Conservation (phyloP, 176 grass and related monocot species). For the barley (Hordeum vulgare) region DNA sequence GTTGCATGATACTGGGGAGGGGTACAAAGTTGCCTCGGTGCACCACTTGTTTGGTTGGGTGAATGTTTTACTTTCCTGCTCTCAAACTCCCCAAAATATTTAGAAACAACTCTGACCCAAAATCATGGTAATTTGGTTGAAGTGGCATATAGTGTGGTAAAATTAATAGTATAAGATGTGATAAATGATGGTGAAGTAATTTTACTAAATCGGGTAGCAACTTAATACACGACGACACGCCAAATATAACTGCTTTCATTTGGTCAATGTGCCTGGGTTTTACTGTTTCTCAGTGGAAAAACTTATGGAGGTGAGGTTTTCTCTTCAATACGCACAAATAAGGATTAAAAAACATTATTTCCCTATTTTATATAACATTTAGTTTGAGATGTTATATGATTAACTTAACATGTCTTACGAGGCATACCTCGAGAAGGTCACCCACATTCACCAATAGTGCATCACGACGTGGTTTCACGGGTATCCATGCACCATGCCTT, state of each 20-base stretch:
- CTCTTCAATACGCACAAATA: background rate
- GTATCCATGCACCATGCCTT: constrained; percentile 24
- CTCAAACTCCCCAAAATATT: background rate
- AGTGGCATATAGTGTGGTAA: background rate
- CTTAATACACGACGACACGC: background rate
- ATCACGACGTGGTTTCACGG: constrained; percentile 13
- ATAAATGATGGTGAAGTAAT: background rate
- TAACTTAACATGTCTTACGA: background rate
- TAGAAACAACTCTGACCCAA: background rate
- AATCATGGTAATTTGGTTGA: background rate
- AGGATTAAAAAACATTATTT: background rate
- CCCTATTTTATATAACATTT: background rate
- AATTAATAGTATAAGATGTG: background rate
- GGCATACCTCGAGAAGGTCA: constrained; percentile 43
- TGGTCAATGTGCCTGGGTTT: background rate
- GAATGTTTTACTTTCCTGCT: background rate
- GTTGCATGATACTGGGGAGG: background rate
- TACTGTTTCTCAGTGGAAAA: background rate
- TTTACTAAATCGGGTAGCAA: background rate
- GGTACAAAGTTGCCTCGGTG: background rate
- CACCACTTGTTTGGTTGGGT: background rate
- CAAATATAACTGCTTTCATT: background rate
- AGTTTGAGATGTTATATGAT: background rate
- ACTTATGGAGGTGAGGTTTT: background rate
- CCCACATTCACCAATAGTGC: constrained; percentile 42